phyloP scores from a whole-genome alignment of 78 protist species.

The Cavenderia fasciculata region DNA sequence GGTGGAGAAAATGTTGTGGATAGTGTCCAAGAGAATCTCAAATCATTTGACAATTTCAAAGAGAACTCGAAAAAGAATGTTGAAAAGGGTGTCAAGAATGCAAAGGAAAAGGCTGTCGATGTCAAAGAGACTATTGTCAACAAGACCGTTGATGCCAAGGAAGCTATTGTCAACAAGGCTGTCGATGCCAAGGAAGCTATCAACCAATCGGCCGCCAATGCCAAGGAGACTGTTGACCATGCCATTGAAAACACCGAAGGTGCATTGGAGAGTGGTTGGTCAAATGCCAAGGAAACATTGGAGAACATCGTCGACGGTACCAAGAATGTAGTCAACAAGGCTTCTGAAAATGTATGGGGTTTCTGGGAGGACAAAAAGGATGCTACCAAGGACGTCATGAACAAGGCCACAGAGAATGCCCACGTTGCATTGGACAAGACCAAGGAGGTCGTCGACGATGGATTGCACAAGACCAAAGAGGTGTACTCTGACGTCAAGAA shows the following conservation, averaged over 20 bases:
- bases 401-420: neutral
- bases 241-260: neutral
- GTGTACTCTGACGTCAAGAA: neutral
- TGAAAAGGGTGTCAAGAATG: neutral
- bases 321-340: neutral
- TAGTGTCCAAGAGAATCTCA: neutral
- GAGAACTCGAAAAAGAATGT: neutral
- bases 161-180: neutral
- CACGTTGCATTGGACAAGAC: neutral
- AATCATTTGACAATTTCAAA: neutral
- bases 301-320: neutral
- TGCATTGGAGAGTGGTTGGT: neutral
- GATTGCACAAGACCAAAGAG: neutral
- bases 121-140: neutral
- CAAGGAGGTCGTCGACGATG: neutral
- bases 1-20: neutral
- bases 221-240: neutral
- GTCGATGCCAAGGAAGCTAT: neutral
- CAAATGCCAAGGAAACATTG: neutral
- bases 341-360: no score
- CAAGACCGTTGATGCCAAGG: neutral
- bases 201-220: neutral
- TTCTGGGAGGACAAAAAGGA: neutral
- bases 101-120: neutral
- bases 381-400: slow-evolving; percentile 2